A percentile compares a stretch with the other conserved stretches of the same genome.
Evolutionary conservation across 192 early-diverging fungal species (phyloP).

Genomic region (Pilobolus umbonatus): DNA sequence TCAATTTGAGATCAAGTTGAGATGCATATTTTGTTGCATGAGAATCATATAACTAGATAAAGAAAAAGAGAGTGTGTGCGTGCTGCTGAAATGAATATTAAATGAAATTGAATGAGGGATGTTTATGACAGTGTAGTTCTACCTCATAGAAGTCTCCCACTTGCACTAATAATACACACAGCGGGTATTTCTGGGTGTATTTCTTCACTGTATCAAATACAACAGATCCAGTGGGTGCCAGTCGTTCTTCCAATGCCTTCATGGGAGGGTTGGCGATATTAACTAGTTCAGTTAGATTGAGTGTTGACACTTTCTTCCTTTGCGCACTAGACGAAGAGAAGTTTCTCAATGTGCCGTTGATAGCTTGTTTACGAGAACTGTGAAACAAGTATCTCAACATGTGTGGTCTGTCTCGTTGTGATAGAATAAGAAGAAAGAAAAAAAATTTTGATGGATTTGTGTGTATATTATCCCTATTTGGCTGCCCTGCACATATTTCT

Average conservation of each 20-base stretch:
- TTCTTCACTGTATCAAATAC: slow-evolving; percentile 44
- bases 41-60: slow-evolving; percentile 57
- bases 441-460: neutral
- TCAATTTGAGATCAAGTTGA: slow-evolving; percentile 65
- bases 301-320: neutral
- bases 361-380: neutral
- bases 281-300: slow-evolving; percentile 4
- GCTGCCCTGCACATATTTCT: too few species aligned
- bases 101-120: neutral
- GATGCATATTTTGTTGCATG: slow-evolving; percentile 65
- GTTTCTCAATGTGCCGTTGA: neutral
- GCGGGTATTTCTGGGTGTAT: slow-evolving; percentile 54
- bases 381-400: neutral
- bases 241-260: too few species aligned
- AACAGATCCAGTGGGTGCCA: slow-evolving; percentile 24
- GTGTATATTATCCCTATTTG: too few species aligned
- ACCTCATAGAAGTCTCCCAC: slow-evolving; percentile 83
- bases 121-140: slow-evolving; percentile 9
- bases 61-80: slow-evolving; percentile 3
- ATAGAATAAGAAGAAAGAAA: neutral
- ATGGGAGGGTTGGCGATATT: too few species aligned
- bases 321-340: neutral
- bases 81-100: neutral
- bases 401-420: too few species aligned
- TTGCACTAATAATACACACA: slow-evolving; percentile 64